phyloP scores from a whole-genome alignment of 768 basidiomycete species.

The Steccherinum ochraceum region DNA sequence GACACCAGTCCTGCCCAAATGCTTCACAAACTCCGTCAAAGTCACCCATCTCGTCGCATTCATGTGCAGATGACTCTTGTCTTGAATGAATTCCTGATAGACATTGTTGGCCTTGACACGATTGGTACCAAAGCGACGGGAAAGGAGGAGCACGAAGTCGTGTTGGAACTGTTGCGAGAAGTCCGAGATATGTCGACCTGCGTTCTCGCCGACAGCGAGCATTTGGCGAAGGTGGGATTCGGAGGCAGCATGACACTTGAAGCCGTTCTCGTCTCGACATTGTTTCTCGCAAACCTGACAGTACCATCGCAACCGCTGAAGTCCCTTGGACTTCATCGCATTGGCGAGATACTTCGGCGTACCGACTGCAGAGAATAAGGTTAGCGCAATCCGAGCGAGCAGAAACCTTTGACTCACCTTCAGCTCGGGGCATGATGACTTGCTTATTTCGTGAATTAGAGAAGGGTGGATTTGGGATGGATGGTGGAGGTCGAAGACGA shows the following conservation, averaged over 20 bases:
- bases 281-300: constrained; percentile 99
- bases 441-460: neutral
- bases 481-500: too few species aligned
- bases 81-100: constrained; percentile 96
- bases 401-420: constrained; percentile 42
- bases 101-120: constrained; percentile 92
- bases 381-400: neutral
- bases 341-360: constrained; percentile 89
- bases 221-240: constrained; percentile 94
- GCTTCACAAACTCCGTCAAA: constrained; percentile 90
- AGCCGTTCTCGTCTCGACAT: constrained; percentile 97
- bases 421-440: constrained; percentile 71
- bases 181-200: constrained; percentile 85
- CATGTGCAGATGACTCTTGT: constrained; percentile 95
- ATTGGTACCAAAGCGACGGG: constrained; percentile 91
- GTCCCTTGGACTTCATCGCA: constrained; percentile 95
- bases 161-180: constrained; percentile 87
- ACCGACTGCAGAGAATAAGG: constrained; percentile 45
- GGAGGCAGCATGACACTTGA: constrained; percentile 89
- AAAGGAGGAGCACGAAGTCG: constrained; percentile 87
- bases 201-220: constrained; percentile 93
- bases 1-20: constrained; percentile 79
- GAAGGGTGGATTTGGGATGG: too few species aligned
- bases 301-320: constrained; percentile 95
- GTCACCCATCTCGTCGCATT: constrained; percentile 98